Conservation (phyloP, 352 stramenopile genomes). For the Phytophthora europaea region DNA sequence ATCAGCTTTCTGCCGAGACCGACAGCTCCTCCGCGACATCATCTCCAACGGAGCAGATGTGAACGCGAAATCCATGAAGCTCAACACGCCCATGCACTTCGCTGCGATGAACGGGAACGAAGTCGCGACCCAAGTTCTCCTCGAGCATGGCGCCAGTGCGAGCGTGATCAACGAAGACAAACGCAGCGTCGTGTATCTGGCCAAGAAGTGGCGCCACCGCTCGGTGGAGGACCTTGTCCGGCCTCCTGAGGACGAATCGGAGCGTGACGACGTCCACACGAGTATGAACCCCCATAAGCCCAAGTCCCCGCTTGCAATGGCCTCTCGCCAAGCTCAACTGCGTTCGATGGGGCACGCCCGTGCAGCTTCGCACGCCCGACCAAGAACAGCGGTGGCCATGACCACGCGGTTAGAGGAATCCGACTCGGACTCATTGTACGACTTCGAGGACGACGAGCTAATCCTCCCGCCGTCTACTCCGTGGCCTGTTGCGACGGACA, state of each 20-base stretch:
- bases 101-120: constrained; percentile 84
- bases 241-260: constrained; percentile 47
- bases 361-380: constrained; percentile 6
- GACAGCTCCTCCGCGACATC: constrained; percentile 54
- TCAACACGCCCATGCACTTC: constrained; percentile 83
- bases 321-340: constrained; percentile 33
- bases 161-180: constrained; percentile 84
- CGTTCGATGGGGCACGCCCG: constrained; percentile 28
- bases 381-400: constrained; percentile 34
- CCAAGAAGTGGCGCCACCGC: constrained; percentile 81
- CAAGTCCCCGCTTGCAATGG: constrained; percentile 10
- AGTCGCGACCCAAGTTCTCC: constrained; percentile 63
- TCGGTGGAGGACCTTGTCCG: constrained; percentile 66
- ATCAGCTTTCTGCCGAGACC: constrained; percentile 68
- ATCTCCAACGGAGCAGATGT: constrained; percentile 65
- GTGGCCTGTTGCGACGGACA: constrained; percentile 43
- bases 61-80: constrained; percentile 76
- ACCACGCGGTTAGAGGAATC: constrained; percentile 62
- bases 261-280: constrained; percentile 13
- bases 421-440: constrained; percentile 61
- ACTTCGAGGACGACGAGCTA: constrained; percentile 68
- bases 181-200: constrained; percentile 75
- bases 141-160: constrained; percentile 66
- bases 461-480: constrained; percentile 61
- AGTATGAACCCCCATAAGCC: constrained; percentile 12